Percentiles rank a stretch among this genome's conserved stretches.
phyloP scores from a whole-genome alignment of 164 flowering plant species.

The Vitis rupestris region DNA sequence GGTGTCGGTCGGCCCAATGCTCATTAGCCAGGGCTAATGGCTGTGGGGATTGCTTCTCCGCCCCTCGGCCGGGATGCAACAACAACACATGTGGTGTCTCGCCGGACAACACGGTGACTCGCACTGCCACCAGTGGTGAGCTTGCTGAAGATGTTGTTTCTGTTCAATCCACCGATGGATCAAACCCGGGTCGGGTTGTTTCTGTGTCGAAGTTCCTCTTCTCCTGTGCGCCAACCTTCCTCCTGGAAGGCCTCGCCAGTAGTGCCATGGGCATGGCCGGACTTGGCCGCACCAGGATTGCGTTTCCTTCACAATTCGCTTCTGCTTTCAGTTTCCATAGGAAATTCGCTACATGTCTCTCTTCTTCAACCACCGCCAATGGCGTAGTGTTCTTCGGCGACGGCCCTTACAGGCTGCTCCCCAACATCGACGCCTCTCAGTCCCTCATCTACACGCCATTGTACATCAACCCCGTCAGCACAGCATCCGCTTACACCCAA shows the following conservation, averaged over 20 bases:
- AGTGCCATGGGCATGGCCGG: constrained; percentile 50
- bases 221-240: constrained; percentile 29
- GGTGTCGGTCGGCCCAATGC: constrained; percentile 39
- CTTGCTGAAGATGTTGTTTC: constrained; percentile 23
- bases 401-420: constrained; percentile 36
- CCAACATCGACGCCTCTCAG: constrained; percentile 22
- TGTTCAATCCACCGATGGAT: constrained; percentile 27
- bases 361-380: constrained; percentile 12
- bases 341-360: constrained; percentile 44
- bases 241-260: constrained; percentile 34
- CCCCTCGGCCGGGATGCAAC: constrained; percentile 31
- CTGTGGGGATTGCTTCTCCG: constrained; percentile 26
- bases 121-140: constrained; percentile 17
- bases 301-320: constrained; percentile 33
- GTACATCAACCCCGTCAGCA: constrained; percentile 31
- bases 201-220: constrained; percentile 20
- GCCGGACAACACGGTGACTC: constrained; percentile 27
- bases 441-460: constrained; percentile 35
- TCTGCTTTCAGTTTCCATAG: constrained; percentile 30
- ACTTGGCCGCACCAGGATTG: constrained; percentile 31
- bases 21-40: constrained; percentile 17
- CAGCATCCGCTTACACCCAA: constrained; percentile 10
- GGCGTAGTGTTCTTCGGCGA: constrained; percentile 45
- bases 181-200: constrained; percentile 20
- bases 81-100: constrained; percentile 26